Evolutionary conservation across 1,139 yeast genomes (phyloP), one percentile per base, ranked within the genome.

Genomic region (Suhomyces bokatorum): DNA sequence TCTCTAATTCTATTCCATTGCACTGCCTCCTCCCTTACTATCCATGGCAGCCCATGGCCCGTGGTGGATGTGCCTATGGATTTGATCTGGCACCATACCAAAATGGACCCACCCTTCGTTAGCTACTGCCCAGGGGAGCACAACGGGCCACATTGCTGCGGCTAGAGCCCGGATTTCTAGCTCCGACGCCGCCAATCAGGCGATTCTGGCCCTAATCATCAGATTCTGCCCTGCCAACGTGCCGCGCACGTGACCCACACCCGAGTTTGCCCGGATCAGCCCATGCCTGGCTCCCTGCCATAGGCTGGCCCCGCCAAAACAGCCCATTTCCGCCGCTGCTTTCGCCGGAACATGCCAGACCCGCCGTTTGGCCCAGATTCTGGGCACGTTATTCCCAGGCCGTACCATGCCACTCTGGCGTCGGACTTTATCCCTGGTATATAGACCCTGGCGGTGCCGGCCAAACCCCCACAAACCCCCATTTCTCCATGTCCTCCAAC

Each of bases 281-380:
- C 39, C 36, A 35, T 40, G 9, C n/a, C 13, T 34, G 35, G 35
- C 17, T 35, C 29, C 32, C 15, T 29, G 15, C 34, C 37, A 35
- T 27, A 28, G 32, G 38, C 34, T 35, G 28, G 11, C n/a, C n/a
- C 29, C 35, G 37, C 37, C 34, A 28, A 22, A 32, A 32, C 40
- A 36, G 28, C 37, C 40, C 42, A 39, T 39, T 20, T 10, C 17
- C 17, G 20, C 30, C 22, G 35, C 34, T 40, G 39, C 22, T 40
- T 13, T 31, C 39, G 39, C 39, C 39, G 39, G 39, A 30, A 26
- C 38, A 22, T 34, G 29, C 17, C 16, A 12, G 13, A 11, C n/a
- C 6, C 12, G 8, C 12, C 29, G 7, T n/a, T 34, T 34, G 24
- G 36, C 30, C 36, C 36, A 30, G 22, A 8, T 16, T 8, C 29